Base-by-base conservation (phyloP, 2,329 filamentous ascomycete species). In the Paracorniculantispora psalliotae region DNA sequence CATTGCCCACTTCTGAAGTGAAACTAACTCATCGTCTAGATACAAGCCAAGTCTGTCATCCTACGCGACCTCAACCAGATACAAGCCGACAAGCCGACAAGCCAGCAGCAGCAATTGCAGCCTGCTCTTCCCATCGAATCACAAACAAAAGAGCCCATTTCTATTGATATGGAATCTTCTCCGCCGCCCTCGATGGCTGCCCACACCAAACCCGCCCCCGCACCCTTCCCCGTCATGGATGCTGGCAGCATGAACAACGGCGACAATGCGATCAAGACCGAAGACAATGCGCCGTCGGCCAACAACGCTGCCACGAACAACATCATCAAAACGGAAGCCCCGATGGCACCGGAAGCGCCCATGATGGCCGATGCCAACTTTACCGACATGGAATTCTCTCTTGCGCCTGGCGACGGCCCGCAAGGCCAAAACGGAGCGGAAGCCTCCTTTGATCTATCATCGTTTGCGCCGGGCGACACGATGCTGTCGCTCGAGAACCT, bases 191-290 rank as follows among this genome's bases (percentile, higher is more conserved):
- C 52, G 30, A 53, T 37, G 0, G 28, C 54, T 21, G 43, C 56
- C 49, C 56, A 59, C 35, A 49, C 49, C 23, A 51, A 60, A 43
- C 52, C 60, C n/a, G 55, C 33, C 28, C 55, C 62, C 23, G 82
- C 82, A 17, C 78, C 82, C 0, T 79, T 84, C 62, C 79, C 82
- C 2, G 79, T 84, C 62, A 84, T 84, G 80, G 80, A 70, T 57
- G 43, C 54, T 35, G 47, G 67, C n/a, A 57, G 48, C 26, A 59
- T 61, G 19, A 37, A 57, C 28, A 58, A 50, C 21, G 49, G 54
- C 30, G 23, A 57, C 10, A 23, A 52, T 21, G 68, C 70, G 3
- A 58, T 67, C 35, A 72, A 69, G 56, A 52, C 59, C 17, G 71
- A 73, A 17, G 60, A 65, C 48, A 71, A 62, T 53, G 15, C 25